A percentile compares a stretch with the other conserved stretches of the same genome.
Conservation (phyloP, 2,329 filamentous ascomycete genomes). For the Penicillium verrucosum region DNA sequence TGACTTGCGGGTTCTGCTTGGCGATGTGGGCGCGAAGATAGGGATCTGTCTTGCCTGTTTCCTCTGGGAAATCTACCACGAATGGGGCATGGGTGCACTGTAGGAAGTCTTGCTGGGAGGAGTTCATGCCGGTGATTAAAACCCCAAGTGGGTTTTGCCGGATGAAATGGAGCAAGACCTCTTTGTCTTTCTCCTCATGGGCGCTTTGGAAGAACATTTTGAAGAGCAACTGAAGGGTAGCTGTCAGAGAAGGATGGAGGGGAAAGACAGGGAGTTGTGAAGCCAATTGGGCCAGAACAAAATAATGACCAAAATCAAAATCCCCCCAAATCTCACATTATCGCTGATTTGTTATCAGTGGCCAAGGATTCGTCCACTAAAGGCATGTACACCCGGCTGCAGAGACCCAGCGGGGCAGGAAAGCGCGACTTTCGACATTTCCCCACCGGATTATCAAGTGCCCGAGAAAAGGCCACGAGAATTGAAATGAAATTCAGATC, state of each 20-base stretch:
- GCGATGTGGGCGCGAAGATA: constrained; percentile 62
- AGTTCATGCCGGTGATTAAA: constrained; percentile 14
- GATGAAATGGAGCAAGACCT: constrained; percentile 14
- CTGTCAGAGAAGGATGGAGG: neutral
- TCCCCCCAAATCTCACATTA: neutral
- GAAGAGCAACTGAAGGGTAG: neutral
- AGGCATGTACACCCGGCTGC: neutral
- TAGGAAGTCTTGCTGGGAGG: constrained; percentile 14
- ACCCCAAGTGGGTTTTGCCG: constrained; percentile 14
- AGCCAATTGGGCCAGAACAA: neutral
- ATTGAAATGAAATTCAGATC: too few species aligned
- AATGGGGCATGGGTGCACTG: constrained; percentile 16
- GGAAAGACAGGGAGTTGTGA: neutral
- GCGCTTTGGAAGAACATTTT: constrained; percentile 15
- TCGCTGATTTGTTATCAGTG: neutral
- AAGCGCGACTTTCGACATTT: neutral
- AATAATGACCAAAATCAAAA: neutral
- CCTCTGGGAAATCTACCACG: constrained; percentile 11
- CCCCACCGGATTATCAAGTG: neutral
- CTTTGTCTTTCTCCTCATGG: constrained; percentile 13
- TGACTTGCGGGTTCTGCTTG: constrained; percentile 60
- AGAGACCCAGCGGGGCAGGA: too few species aligned
- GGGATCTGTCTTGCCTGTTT: constrained; percentile 6
- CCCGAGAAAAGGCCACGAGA: neutral
- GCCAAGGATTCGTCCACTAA: neutral